Conservation (phyloP, 31 red algal species). For the Endocladia muricata region DNA sequence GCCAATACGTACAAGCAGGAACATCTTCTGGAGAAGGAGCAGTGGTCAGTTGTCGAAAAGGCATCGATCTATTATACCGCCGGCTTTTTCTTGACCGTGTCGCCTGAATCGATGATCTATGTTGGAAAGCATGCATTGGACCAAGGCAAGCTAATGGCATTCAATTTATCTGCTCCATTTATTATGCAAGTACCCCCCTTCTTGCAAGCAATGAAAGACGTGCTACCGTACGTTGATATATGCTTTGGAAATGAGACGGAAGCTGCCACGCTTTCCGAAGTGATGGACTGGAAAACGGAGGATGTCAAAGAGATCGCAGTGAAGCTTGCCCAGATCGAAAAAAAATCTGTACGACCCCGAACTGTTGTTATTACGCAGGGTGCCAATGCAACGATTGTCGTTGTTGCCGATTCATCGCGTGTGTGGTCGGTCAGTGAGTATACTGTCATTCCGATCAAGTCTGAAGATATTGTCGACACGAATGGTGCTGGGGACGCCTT, state of each 20-base stretch:
- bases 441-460: conserved; percentile 65
- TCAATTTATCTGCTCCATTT: conserved; percentile 96
- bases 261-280: conserved; percentile 68
- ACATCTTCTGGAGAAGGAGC: conserved; percentile 67
- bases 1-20: conserved; percentile 89
- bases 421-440: conserved; percentile 70
- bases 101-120: conserved; percentile 69
- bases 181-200: conserved; percentile 90
- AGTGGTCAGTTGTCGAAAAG: conserved; percentile 83
- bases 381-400: conserved; percentile 75
- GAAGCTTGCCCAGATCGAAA: conserved; percentile 66
- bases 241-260: conserved; percentile 95
- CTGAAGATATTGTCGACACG: conserved; percentile 74
- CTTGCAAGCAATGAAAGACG: conserved; percentile 72
- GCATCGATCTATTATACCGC: conserved; percentile 84
- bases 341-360: conserved; percentile 69
- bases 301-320: conserved; percentile 74
- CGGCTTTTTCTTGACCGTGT: conserved; percentile 95
- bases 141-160: conserved; percentile 72
- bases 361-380: conserved; percentile 96
- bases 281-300: conserved; percentile 69
- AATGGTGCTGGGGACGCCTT: conserved; percentile 94
- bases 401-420: conserved; percentile 65
- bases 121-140: conserved; percentile 71
- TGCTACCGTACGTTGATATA: conserved; percentile 85